Percentiles rank a stretch among this genome's conserved stretches.
phyloP scores from a whole-genome alignment of 176 grass and related monocot species.

The Paspalum notatum region DNA sequence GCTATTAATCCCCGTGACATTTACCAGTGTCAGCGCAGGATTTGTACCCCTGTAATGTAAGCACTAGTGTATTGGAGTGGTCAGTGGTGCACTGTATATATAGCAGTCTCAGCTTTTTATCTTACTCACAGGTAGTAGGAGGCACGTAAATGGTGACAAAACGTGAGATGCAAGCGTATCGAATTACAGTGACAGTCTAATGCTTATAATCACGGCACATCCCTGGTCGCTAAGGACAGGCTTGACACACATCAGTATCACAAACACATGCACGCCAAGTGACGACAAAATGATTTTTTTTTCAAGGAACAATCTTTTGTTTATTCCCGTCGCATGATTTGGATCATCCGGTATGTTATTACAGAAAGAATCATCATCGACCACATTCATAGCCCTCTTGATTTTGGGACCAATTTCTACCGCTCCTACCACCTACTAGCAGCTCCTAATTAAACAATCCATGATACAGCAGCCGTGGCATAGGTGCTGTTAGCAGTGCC shows the following conservation, averaged over 20 bases:
- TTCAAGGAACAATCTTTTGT: background rate
- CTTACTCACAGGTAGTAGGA: background rate
- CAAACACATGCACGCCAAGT: background rate
- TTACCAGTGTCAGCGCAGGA: background rate
- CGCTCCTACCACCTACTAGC: background rate
- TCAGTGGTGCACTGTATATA: background rate
- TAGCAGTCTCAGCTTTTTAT: background rate
- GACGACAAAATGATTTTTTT: background rate
- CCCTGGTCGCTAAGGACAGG: background rate
- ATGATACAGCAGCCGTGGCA: background rate
- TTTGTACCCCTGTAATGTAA: background rate
- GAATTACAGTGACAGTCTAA: background rate
- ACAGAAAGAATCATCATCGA: constrained; percentile 2
- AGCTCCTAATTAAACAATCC: background rate
- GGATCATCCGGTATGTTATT: background rate
- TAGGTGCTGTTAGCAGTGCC: background rate
- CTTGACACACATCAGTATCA: background rate
- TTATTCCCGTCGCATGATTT: constrained; percentile 21
- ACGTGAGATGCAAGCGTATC: background rate
- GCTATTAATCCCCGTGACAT: background rate
- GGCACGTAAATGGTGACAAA: background rate
- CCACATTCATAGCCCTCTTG: background rate
- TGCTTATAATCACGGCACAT: background rate
- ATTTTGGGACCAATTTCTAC: background rate
- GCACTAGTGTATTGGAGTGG: background rate